Evolutionary conservation across 1,139 yeast genomes (phyloP).

Genomic region (Yamadazyma jaroonii): DNA sequence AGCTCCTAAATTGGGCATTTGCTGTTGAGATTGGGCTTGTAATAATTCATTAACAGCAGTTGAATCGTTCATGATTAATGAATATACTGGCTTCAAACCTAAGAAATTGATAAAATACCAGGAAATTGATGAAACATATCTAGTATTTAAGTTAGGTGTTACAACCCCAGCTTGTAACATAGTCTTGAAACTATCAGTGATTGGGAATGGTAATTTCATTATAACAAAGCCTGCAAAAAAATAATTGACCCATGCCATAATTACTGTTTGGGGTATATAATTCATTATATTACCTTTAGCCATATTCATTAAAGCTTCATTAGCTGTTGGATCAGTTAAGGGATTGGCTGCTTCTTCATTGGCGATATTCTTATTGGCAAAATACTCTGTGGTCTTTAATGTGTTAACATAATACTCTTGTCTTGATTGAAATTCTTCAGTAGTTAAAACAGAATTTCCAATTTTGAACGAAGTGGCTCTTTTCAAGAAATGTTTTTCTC

Average conservation of each 20-base stretch:
- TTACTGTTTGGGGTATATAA: conserved; percentile 85
- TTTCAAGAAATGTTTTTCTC: conserved; percentile 62
- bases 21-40: conserved; percentile 47
- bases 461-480: conserved; percentile 53
- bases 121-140: conserved; percentile 96
- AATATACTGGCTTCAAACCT: conserved; percentile 80
- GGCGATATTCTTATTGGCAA: conserved; percentile 42
- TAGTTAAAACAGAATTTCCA: conserved; percentile 46
- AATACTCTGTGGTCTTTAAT: conserved; percentile 51
- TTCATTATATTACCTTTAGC: conserved; percentile 79
- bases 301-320: conserved; percentile 77
- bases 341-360: conserved; percentile 55
- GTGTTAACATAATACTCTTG: conserved; percentile 41
- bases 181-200: conserved; percentile 83
- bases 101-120: conserved; percentile 92
- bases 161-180: conserved; percentile 89
- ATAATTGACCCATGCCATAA: conserved; percentile 96
- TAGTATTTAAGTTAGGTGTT: conserved; percentile 80
- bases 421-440: conserved; percentile 46
- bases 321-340: conserved; percentile 64
- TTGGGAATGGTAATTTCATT: conserved; percentile 58
- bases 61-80: conserved; percentile 61
- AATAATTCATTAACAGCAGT: conserved; percentile 49
- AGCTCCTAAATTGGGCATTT: conserved; percentile 42
- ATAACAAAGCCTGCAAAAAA: conserved; percentile 91